A percentile compares a stretch with the other conserved stretches of the same genome.
Conservation (phyloP, 2,329 filamentous ascomycete genomes). For the Xylariaceae sp. region DNA sequence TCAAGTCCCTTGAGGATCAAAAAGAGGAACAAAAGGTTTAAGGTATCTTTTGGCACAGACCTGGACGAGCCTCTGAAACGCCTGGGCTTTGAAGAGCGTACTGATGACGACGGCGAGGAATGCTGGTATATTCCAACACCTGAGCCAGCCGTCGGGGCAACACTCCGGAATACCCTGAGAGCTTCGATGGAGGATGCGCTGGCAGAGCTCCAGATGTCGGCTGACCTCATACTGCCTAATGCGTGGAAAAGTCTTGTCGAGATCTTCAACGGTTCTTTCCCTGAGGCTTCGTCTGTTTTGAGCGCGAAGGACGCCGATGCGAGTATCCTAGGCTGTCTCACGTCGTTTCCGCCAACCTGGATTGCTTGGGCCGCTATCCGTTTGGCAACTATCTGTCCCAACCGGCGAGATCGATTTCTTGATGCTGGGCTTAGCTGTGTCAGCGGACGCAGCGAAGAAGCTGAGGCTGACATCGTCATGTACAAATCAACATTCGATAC, state of each 20-base stretch:
- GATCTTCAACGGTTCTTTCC: constrained; percentile 20
- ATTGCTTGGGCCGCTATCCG: constrained; percentile 29
- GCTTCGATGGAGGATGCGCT: constrained; percentile 27
- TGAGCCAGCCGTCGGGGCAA: constrained; percentile 36
- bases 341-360: constrained; percentile 20
- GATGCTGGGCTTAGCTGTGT: constrained; percentile 27
- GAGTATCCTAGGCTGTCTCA: constrained; percentile 26
- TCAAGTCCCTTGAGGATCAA: constrained; percentile 43
- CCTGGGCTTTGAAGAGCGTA: constrained; percentile 45
- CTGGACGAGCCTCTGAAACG: constrained; percentile 46
- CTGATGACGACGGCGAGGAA: constrained; percentile 36
- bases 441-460: constrained; percentile 22
- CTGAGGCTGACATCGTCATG: constrained; percentile 23
- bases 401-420: constrained; percentile 22
- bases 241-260: constrained; percentile 24
- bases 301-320: constrained; percentile 12
- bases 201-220: constrained; percentile 22
- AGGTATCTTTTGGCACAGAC: constrained; percentile 49
- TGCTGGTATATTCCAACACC: constrained; percentile 33
- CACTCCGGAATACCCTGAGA: constrained; percentile 32
- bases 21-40: constrained; percentile 54
- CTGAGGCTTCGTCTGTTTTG: not conserved
- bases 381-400: constrained; percentile 23
- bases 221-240: constrained; percentile 8
- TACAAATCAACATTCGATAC: constrained; percentile 28